Evolutionary conservation across 345 rosid species (phyloP).

Genomic region (Arabis alpina): DNA sequence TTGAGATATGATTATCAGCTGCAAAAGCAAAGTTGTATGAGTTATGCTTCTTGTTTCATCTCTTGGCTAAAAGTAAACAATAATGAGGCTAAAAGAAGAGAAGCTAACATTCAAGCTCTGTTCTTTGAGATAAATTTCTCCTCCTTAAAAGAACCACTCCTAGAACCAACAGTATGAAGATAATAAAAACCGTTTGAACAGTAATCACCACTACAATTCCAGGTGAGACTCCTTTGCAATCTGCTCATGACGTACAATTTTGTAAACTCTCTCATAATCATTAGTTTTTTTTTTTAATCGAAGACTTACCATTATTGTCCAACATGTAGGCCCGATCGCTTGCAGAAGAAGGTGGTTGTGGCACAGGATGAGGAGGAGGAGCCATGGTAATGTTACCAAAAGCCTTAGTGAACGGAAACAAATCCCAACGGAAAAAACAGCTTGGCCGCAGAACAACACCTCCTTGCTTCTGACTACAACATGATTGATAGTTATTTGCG

Average conservation of each 20-base stretch:
- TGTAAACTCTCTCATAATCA: no score
- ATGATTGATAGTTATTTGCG: background rate
- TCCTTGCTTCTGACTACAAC: constrained; percentile 25
- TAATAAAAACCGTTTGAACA: background rate
- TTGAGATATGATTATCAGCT: constrained; percentile 40
- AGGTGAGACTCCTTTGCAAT: no score
- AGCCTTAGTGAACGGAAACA: constrained; percentile 7
- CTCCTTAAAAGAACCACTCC: background rate
- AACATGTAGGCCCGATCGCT: no score
- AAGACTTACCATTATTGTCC: no score
- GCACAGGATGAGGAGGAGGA: background rate
- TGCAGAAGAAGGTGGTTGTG: no score
- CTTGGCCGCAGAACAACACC: constrained; percentile 18
- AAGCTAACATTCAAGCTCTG: background rate
- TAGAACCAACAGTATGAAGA: background rate
- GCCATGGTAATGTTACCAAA: background rate
- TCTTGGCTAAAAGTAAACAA: no score
- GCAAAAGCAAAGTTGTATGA: background rate
- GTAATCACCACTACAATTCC: no score
- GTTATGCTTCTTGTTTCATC: background rate
- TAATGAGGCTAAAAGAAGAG: background rate
- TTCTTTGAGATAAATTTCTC: background rate
- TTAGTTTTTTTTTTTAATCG: no score
- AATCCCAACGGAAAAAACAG: constrained; percentile 28
- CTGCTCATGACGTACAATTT: no score